Base-by-base conservation (phyloP, 2,329 filamentous ascomycete species). In the Pezicula radicicola region DNA sequence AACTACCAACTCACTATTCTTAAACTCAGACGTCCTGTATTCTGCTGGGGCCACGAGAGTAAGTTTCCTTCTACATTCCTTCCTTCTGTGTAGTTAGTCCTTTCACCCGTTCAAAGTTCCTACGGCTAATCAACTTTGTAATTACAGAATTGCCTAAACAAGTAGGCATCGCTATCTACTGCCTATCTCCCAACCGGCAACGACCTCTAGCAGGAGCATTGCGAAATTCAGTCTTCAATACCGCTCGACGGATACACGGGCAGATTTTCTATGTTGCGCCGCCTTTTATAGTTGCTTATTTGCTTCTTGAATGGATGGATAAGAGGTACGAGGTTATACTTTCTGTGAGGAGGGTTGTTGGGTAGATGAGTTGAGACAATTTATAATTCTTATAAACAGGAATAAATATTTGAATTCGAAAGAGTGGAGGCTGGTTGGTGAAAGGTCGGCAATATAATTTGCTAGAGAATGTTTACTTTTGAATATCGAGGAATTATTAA, bases 151-250 rank as follows among this genome's bases (percentile, higher is more conserved):
- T n/a, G n/a, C n/a, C n/a, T n/a, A n/a, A n/a, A n/a, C n/a, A n/a
- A n/a, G n/a, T n/a, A n/a, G n/a, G 81, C 54, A 82, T 84, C 65
- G 74, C 77, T 49, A 75, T 77, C 66, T 97, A 93, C 75, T 80
- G 86, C 60, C 68, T 97, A 62, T 85, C 89, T 62, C 75, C 88
- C 60, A 97, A 97, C 82, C 88, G 88, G 69, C 91, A 95, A 77
- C 85, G 88, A 68, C 87, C 90, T 53, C 79, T 94, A 61, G 90
- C 89, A 59, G 89, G 88, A 65, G 77, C 85, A 55, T 72, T 79
- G 60, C 76, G 91, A 72, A 87, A 86, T 62, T 91, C 91, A 67
- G 73, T 96, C 77, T 97, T 96, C 87, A 97, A 97, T 83, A 85
- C 84, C 65, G 93, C 87, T 81, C 85, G 93, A 70, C 85, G 93